Evolutionary conservation across 2,329 filamentous ascomycete genomes (phyloP), one percentile per base, ranked within the genome.

Genomic region (Colletotrichum sp.): DNA sequence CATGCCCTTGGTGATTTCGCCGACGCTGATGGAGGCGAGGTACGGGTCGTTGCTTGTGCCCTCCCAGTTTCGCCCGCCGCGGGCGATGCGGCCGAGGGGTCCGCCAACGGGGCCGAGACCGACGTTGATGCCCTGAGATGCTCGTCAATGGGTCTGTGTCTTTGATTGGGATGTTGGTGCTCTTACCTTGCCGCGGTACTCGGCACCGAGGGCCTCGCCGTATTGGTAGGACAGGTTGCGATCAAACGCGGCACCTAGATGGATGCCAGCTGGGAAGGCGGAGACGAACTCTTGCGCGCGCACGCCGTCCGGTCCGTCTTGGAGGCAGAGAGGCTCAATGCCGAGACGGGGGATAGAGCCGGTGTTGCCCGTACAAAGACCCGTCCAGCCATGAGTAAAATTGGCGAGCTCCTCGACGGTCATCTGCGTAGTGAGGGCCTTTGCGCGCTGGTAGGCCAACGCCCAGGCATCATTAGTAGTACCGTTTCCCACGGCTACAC

Each of bases 31-130:
- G 24, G 92, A 93, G 16, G 92, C 76, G 1, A 97, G 88, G 66
- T 96, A 95, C 0, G 95, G 95, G 81, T 98, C 95, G 1, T 93
- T 88, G 0, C 94, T 93, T 81, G 96, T 96, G 0, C 94, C 94
- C 82, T 97, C 95, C 95, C 95, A 98, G 81, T 95, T 96, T 59
- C 95, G 88, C 0, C 95, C 95, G 36, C 92, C 95, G 64, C 91
- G 88, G 2, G 95, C 92, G 79, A 93, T 90, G 79, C 95, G 92
- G 8, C 95, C 95, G 4, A 98, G 83, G 0, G 95, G 92, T 0
- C 95, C 95, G 83, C 94, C 93, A 0, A 93, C 91, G 8, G 95
- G 95, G 9, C 83, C 67, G 18, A 63, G 59, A 34, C 59, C 59
- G 59, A 63, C 14, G 3, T 63, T 63, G 59, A 63, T 63, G 21